Percentiles rank a stretch among this genome's conserved stretches.
Evolutionary conservation across 108 stramenopile genomes (phyloP).

Genomic region (Nitzschia palea): DNA sequence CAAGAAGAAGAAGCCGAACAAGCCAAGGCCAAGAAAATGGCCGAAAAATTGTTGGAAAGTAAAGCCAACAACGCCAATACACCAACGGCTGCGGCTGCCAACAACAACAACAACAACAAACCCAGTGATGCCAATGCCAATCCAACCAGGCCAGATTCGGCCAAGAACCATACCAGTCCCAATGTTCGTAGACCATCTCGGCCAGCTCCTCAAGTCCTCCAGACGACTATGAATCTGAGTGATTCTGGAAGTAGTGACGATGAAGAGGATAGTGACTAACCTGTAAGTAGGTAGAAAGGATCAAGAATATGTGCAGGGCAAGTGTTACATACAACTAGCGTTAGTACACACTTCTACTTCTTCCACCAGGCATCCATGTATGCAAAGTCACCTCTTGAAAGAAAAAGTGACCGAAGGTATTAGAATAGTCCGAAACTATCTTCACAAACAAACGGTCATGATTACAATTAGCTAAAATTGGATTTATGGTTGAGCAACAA

Average conservation of each 20-base stretch:
- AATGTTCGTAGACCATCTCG: slow-evolving; percentile 9
- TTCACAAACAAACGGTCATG: no score
- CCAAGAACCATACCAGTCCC: slow-evolving; percentile 15
- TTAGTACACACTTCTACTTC: no score
- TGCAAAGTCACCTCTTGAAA: no score
- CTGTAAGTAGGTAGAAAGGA: no score
- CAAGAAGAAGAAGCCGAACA: slow-evolving; percentile 48
- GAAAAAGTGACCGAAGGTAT: no score
- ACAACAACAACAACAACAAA: slow-evolving; percentile 11
- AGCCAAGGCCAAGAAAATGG: slow-evolving; percentile 23
- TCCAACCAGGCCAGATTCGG: slow-evolving; percentile 9
- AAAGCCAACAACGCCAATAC: slow-evolving; percentile 18
- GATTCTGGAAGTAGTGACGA: slow-evolving; percentile 66
- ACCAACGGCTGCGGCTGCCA: slow-evolving; percentile 2
- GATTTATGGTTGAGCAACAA: no score
- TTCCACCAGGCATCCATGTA: no score
- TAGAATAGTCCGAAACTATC: no score
- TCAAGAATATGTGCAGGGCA: no score
- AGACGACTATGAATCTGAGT: slow-evolving; percentile 75
- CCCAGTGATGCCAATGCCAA: not conserved
- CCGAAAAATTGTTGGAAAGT: slow-evolving; percentile 19
- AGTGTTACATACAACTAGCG: no score
- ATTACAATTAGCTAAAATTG: no score
- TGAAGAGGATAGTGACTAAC: slow-evolving; percentile 46
- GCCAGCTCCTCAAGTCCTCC: slow-evolving; percentile 8